A percentile compares a stretch with the other conserved stretches of the same genome.
Evolutionary conservation across 176 grass and related monocot genomes (phyloP).

Genomic region (Zoysia pacifica): DNA sequence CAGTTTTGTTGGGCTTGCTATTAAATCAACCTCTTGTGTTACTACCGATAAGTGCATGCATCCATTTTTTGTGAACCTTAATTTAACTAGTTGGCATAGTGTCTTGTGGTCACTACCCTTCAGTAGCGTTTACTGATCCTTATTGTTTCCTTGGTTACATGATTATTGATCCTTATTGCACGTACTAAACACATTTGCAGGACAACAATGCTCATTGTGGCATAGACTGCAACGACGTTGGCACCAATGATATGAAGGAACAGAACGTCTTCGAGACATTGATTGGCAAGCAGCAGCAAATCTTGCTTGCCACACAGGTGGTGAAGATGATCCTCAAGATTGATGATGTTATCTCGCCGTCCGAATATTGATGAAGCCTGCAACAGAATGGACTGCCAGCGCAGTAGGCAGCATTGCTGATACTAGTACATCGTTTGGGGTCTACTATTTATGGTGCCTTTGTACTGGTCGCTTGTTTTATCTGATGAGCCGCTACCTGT

Average conservation of each 20-base stretch:
- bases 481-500: constrained; percentile 9
- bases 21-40: not conserved
- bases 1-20: not conserved
- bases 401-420: not conserved
- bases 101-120: not conserved
- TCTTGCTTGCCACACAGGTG: constrained; percentile 70
- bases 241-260: constrained; percentile 66
- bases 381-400: not conserved
- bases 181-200: constrained; percentile 20
- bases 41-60: not conserved
- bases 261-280: constrained; percentile 74
- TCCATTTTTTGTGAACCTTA: not conserved
- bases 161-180: constrained; percentile 18
- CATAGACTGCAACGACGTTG: constrained; percentile 70
- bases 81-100: not conserved
- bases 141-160: not conserved
- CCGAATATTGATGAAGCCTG: constrained; percentile 58
- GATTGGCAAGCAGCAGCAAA: constrained; percentile 81
- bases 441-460: not conserved
- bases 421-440: not conserved
- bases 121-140: not conserved
- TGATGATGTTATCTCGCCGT: constrained; percentile 57
- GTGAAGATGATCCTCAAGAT: constrained; percentile 94
- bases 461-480: constrained; percentile 8
- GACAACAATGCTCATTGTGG: constrained; percentile 64